These are phyloP conservation scores for Pestalotiopsis sp. DNA, from an alignment of 2,329 filamentous ascomycete genomes.

Conservation along the genomic window DNA sequence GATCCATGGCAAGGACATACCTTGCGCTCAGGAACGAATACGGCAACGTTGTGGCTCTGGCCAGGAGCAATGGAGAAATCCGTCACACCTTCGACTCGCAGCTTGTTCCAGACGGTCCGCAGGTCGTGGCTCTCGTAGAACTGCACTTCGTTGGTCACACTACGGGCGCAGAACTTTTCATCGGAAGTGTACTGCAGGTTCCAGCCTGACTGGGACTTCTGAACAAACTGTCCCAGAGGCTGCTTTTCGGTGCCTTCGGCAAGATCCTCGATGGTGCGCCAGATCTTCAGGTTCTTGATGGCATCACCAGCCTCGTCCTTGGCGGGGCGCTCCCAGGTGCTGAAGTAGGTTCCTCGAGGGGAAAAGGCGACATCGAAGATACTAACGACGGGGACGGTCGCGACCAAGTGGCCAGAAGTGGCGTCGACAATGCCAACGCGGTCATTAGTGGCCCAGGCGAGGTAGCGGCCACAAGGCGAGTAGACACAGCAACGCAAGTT, in stretches of 20 bases:
- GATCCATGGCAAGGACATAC: slow-evolving; percentile 47
- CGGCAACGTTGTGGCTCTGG: slow-evolving; percentile 87
- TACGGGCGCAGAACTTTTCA: slow-evolving; percentile 89
- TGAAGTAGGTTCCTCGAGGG: slow-evolving; percentile 86
- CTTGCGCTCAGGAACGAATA: slow-evolving; percentile 96
- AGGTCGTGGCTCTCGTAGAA: slow-evolving; percentile 92
- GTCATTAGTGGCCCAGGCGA: slow-evolving; percentile 90
- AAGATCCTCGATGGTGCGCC: slow-evolving; percentile 77
- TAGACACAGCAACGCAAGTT: slow-evolving; percentile 94
- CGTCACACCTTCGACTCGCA: slow-evolving; percentile 85
- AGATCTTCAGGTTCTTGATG: slow-evolving; percentile 95
- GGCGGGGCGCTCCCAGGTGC: slow-evolving; percentile 91
- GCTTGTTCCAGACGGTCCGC: slow-evolving; percentile 89
- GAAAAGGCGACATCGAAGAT: slow-evolving; percentile 97
- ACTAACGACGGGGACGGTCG: slow-evolving; percentile 76
- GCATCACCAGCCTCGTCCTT: slow-evolving; percentile 95
- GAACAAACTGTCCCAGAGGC: slow-evolving; percentile 86
- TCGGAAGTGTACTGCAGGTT: slow-evolving; percentile 96
- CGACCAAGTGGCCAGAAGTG: slow-evolving; percentile 72
- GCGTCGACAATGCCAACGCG: slow-evolving; percentile 85
- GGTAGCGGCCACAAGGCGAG: slow-evolving; percentile 93
- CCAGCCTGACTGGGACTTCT: slow-evolving; percentile 95
- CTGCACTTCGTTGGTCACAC: slow-evolving; percentile 96
- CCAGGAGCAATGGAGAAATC: slow-evolving; percentile 91
- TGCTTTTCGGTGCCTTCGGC: slow-evolving; percentile 66